Percentiles rank a stretch among this genome's conserved stretches.
Conservation (phyloP, 2,329 filamentous ascomycete genomes). For the Drechmeria coniospora region DNA sequence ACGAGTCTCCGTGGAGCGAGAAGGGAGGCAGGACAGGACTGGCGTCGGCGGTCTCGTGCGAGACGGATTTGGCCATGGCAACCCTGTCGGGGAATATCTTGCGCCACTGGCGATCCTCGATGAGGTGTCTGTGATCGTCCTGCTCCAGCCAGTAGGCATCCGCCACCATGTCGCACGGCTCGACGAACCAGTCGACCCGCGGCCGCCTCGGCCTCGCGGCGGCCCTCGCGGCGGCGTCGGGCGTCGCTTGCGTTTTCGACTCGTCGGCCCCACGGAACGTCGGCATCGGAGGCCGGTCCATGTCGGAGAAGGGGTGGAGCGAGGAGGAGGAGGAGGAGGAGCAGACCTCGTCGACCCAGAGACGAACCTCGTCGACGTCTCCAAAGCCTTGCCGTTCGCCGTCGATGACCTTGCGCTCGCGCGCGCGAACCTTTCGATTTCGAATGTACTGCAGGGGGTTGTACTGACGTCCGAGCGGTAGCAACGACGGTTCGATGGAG, state of each 20-base stretch:
- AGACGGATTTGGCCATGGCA: constrained; percentile 14
- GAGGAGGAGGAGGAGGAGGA: constrained; percentile 16
- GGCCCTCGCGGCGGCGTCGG: constrained; percentile 25
- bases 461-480: constrained; percentile 52
- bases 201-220: constrained; percentile 51
- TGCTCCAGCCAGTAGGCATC: constrained; percentile 87
- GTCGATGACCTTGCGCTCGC: constrained; percentile 61
- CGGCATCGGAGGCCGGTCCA: constrained; percentile 20
- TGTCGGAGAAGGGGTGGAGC: constrained; percentile 8
- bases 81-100: constrained; percentile 46
- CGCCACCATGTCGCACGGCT: constrained; percentile 73
- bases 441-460: constrained; percentile 88
- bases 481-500: constrained; percentile 14
- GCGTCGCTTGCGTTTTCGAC: constrained; percentile 23
- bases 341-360: constrained; percentile 60
- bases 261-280: constrained; percentile 31
- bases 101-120: constrained; percentile 65
- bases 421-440: constrained; percentile 70
- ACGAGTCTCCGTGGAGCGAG: constrained; percentile 10
- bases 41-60: constrained; percentile 14
- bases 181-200: constrained; percentile 70
- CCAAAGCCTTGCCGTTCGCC: constrained; percentile 63
- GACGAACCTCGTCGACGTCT: constrained; percentile 53
- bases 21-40: constrained; percentile 10
- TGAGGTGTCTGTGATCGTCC: constrained; percentile 59